Conservation (phyloP, 73 alveolate species). For the Paraurostyla sp. region DNA sequence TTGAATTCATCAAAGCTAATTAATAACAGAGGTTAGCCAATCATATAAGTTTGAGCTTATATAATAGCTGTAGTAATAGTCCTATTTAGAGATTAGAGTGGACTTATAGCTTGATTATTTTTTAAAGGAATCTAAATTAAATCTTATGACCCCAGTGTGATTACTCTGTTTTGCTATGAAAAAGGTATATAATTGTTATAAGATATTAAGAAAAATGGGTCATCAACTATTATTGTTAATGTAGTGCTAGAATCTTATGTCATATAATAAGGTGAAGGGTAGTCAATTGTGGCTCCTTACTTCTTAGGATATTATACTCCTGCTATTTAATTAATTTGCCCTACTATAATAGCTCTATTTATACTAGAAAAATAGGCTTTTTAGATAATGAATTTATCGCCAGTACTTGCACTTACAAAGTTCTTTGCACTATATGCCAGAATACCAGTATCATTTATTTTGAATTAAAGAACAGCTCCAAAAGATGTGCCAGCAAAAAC, state of each 20-base stretch:
- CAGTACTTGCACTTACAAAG: neutral
- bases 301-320: neutral
- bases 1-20: neutral
- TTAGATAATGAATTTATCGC: neutral
- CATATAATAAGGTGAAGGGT: slow-evolving; percentile 2
- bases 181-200: neutral
- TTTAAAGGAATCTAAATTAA: neutral
- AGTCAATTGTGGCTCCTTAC: neutral
- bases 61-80: neutral
- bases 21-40: neutral
- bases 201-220: too few species aligned
- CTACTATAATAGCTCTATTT: neutral
- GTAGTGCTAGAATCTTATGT: neutral
- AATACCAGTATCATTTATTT: too few species aligned
- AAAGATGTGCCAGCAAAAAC: too few species aligned
- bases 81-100: neutral
- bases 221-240: neutral
- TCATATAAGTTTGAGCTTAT: neutral
- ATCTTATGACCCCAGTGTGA: neutral
- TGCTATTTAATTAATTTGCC: neutral
- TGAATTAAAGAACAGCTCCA: too few species aligned
- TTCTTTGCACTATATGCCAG: neutral
- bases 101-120: neutral
- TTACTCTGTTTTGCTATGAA: neutral
- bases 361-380: neutral